Percentiles rank a stretch among this genome's conserved stretches.
phyloP scores from a whole-genome alignment of 768 basidiomycete genomes.

The Suillus luteus region DNA sequence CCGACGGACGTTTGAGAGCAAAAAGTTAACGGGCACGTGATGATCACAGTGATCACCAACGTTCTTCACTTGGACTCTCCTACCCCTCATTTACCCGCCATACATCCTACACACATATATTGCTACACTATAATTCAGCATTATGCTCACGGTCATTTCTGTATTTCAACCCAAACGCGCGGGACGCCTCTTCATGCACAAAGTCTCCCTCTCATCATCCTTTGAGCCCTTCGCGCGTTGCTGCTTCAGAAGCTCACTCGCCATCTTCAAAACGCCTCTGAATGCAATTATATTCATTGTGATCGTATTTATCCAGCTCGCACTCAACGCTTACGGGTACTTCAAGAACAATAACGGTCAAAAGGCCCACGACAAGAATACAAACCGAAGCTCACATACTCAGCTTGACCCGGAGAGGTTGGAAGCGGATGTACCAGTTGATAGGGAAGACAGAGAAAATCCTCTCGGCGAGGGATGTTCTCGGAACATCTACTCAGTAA shows the following conservation, averaged over 20 bases:
- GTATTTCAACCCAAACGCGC: slow-evolving; percentile 1
- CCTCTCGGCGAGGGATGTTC: not conserved
- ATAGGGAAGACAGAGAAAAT: not conserved
- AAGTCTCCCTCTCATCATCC: not conserved
- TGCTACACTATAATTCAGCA: not conserved
- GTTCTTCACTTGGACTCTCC: no score
- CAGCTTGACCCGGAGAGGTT: not conserved
- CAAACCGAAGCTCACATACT: no score
- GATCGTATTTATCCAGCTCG: slow-evolving; percentile 2
- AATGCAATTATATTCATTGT: not conserved
- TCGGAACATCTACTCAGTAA: not conserved
- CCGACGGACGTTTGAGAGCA: no score
- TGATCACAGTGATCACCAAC: no score
- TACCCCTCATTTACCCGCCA: not conserved
- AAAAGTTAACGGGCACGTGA: slow-evolving; percentile 2
- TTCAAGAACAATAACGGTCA: not conserved
- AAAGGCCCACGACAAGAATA: not conserved
- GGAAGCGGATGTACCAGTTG: not conserved
- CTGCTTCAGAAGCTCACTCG: not conserved
- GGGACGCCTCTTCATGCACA: not conserved
- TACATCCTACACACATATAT: not conserved
- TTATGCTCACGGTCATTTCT: slow-evolving; percentile 1
- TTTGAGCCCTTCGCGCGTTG: not conserved
- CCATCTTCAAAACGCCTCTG: not conserved
- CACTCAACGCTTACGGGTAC: not conserved